Percentiles rank a stretch among this genome's conserved stretches.
Evolutionary conservation across 2,329 filamentous ascomycete genomes (phyloP).

Genomic region (Monosporascus sp.): DNA sequence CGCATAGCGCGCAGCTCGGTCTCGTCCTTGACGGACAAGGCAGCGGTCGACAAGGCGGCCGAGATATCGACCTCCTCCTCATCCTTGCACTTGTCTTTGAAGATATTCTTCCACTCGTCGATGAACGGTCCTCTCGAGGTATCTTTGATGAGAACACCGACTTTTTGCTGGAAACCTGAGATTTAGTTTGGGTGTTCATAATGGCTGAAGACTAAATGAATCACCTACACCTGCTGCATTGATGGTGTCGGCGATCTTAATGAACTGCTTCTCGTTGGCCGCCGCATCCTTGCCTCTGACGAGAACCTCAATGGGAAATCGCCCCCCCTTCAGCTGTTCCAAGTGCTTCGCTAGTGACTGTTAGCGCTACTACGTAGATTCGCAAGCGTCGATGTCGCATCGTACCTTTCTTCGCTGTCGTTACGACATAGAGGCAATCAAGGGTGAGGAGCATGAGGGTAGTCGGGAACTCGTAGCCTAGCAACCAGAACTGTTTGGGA

Average conservation of each 20-base stretch:
- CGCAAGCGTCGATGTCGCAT: neutral
- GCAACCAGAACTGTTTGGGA: slow-evolving; percentile 77
- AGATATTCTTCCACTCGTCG: slow-evolving; percentile 90
- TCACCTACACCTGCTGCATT: slow-evolving; percentile 75
- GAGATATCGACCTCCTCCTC: slow-evolving; percentile 85
- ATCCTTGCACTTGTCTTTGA: slow-evolving; percentile 73
- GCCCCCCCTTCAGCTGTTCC: slow-evolving; percentile 84
- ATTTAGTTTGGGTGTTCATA: slow-evolving; percentile 7
- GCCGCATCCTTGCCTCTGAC: slow-evolving; percentile 87
- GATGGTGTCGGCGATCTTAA: slow-evolving; percentile 77
- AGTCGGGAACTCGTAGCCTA: slow-evolving; percentile 97
- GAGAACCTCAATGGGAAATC: slow-evolving; percentile 86
- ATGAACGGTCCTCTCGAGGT: slow-evolving; percentile 81
- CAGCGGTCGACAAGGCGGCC: slow-evolving; percentile 71
- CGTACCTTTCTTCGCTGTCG: slow-evolving; percentile 92
- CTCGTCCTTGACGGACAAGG: slow-evolving; percentile 91
- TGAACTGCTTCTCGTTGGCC: slow-evolving; percentile 85
- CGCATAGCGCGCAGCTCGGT: slow-evolving; percentile 90
- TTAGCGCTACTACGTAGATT: slow-evolving; percentile 26
- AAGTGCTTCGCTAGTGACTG: slow-evolving; percentile 72
- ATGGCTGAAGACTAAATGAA: neutral
- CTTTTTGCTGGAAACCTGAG: slow-evolving; percentile 62
- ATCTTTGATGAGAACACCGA: slow-evolving; percentile 82
- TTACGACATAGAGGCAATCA: slow-evolving; percentile 86
- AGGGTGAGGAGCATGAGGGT: slow-evolving; percentile 89